phyloP scores from a whole-genome alignment of 2,329 filamentous ascomycete genomes.

The Plectosphaerella sp. region DNA sequence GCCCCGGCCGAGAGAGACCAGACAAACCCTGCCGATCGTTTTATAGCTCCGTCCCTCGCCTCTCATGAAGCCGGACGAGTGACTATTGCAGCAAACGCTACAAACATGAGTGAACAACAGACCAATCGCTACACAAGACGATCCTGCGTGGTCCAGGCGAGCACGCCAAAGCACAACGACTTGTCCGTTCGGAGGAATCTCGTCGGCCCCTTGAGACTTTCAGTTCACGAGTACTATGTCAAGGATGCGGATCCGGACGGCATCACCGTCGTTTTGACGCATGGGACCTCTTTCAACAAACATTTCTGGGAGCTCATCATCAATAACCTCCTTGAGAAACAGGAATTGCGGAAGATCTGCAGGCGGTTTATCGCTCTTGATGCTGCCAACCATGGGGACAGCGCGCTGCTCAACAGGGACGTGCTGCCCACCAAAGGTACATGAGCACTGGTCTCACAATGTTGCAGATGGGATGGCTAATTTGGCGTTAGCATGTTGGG shows the following conservation, averaged over 20 bases:
- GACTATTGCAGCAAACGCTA: too few species aligned
- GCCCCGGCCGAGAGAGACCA: too few species aligned
- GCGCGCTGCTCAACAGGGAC: conserved; percentile 1
- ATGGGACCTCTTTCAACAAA: conserved; percentile 8
- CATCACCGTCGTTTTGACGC: conserved; percentile 5
- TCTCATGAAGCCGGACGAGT: too few species aligned
- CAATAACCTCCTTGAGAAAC: not conserved
- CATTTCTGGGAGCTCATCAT: conserved; percentile 6
- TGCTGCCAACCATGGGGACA: conserved; percentile 9
- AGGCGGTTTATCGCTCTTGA: conserved; percentile 6
- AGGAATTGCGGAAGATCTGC: not conserved
- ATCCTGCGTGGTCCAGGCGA: conserved; percentile 1
- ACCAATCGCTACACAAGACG: conserved; percentile 1
- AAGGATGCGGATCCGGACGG: not conserved
- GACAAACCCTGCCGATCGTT: too few species aligned
- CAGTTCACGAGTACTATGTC: conserved; percentile 5
- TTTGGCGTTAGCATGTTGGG: conserved; percentile 2
- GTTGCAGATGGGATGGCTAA: not conserved
- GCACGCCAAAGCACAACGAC: not conserved
- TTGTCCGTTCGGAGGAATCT: not conserved
- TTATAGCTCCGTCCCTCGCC: too few species aligned
- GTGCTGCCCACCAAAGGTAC: not conserved
- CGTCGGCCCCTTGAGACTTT: not conserved
- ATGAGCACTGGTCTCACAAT: not conserved
- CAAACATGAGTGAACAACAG: not conserved